phyloP scores from a whole-genome alignment of 805 yeast genomes.

The Cyberlindnera maritima region DNA sequence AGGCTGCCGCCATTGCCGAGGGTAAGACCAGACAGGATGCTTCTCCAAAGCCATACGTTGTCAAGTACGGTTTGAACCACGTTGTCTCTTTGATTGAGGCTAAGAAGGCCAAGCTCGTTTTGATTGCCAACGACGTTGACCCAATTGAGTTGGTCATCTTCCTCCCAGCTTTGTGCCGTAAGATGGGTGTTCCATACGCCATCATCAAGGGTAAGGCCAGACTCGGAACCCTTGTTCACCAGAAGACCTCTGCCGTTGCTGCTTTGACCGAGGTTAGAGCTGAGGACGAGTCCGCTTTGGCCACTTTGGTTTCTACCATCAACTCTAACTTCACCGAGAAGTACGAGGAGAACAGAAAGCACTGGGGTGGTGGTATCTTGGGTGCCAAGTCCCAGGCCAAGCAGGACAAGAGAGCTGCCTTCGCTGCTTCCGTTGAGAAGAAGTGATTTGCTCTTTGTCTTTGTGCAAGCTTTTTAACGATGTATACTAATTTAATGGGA shows the following conservation, averaged over 20 bases:
- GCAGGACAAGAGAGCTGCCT: slow-evolving; percentile 39
- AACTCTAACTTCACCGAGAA: slow-evolving; percentile 91
- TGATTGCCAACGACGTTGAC: slow-evolving; percentile 98
- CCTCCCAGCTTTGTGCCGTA: slow-evolving; percentile 98
- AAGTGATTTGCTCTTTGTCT: too few relatives aligned
- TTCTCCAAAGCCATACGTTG: slow-evolving; percentile 94
- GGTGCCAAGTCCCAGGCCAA: slow-evolving; percentile 92
- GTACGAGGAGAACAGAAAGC: slow-evolving; percentile 94
- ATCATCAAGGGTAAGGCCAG: slow-evolving; percentile 98
- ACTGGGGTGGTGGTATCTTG: slow-evolving; percentile 99
- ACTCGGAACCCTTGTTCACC: slow-evolving; percentile 95
- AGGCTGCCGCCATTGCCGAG: slow-evolving; percentile 98
- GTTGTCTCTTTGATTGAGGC: slow-evolving; percentile 95
- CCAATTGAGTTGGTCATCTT: slow-evolving; percentile 97
- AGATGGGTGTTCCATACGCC: slow-evolving; percentile 99
- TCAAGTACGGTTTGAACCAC: slow-evolving; percentile 99
- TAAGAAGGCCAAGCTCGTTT: slow-evolving; percentile 97
- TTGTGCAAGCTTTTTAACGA: too few relatives aligned
- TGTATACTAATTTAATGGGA: slow-evolving; percentile 7
- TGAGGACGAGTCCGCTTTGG: slow-evolving; percentile 93
- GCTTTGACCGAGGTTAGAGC: slow-evolving; percentile 94
- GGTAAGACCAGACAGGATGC: slow-evolving; percentile 97
- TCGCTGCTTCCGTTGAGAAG: slow-evolving; percentile 17
- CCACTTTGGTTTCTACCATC: slow-evolving; percentile 82
- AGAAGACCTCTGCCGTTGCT: slow-evolving; percentile 96